These are phyloP conservation scores for Collybia mongolica DNA, from an alignment of 768 basidiomycete genomes.

Conservation along the genomic window DNA sequence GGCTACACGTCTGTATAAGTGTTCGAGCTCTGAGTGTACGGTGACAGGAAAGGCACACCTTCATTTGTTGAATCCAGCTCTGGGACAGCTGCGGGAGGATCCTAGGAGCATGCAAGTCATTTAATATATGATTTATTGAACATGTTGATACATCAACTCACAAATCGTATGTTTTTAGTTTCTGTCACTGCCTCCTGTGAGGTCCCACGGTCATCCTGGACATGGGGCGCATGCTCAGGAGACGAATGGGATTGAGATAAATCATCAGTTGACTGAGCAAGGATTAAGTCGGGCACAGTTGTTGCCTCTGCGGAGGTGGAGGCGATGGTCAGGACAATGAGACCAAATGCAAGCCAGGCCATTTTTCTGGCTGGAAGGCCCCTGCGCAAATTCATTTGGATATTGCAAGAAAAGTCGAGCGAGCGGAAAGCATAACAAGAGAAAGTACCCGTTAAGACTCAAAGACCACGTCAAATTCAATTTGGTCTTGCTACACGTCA, in stretches of 20 bases:
- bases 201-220: too few species aligned
- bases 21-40: conserved; percentile 2
- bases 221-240: too few species aligned
- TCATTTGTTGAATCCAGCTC: conserved; percentile 44
- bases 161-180: too few species aligned
- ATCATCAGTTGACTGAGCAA: too few species aligned
- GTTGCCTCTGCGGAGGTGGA: conserved; percentile 34
- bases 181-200: too few species aligned
- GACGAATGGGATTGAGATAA: too few species aligned
- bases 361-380: conserved; percentile 41
- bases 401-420: not conserved
- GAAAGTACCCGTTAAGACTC: conserved; percentile 5
- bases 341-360: conserved; percentile 60
- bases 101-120: too few species aligned
- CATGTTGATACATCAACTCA: too few species aligned
- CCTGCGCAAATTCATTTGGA: conserved; percentile 21
- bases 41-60: conserved; percentile 33
- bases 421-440: conserved; percentile 5
- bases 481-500: conserved; percentile 4
- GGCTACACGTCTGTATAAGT: conserved; percentile 36
- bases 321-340: conserved; percentile 48
- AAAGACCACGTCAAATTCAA: not conserved
- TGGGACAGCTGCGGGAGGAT: too few species aligned
- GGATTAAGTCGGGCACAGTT: conserved; percentile 16
- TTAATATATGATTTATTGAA: too few species aligned